phyloP scores from a whole-genome alignment of 352 stramenopile genomes.

The Pythium monospermum region DNA sequence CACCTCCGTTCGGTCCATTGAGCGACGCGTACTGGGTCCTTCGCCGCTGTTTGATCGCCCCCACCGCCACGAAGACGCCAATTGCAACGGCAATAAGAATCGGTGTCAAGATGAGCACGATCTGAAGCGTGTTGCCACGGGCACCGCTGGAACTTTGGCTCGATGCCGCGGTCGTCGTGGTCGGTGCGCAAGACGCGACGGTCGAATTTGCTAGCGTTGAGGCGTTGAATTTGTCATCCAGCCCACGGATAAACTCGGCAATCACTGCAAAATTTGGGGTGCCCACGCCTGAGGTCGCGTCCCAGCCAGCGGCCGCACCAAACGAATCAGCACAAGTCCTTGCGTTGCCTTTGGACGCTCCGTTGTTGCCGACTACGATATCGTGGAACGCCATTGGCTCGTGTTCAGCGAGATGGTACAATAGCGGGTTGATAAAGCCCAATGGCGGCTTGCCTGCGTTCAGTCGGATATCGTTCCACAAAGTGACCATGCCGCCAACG shows the following conservation, averaged over 20 bases:
- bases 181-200: not conserved
- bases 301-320: constrained; percentile 78
- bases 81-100: constrained; percentile 8
- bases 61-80: constrained; percentile 8
- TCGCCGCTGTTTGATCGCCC: constrained; percentile 3
- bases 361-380: constrained; percentile 83
- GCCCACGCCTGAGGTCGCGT: constrained; percentile 82
- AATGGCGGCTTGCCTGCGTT: constrained; percentile 76
- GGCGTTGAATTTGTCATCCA: constrained; percentile 53
- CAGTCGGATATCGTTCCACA: constrained; percentile 83
- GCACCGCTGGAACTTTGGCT: not conserved
- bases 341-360: constrained; percentile 32
- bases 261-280: constrained; percentile 81
- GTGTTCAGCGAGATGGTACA: constrained; percentile 72
- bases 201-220: constrained; percentile 12
- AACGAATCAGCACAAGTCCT: constrained; percentile 77
- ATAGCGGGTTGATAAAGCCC: constrained; percentile 83
- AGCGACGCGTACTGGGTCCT: constrained; percentile 19
- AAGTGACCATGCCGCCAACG: constrained; percentile 78
- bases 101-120: too few relatives aligned
- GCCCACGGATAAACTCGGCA: constrained; percentile 37
- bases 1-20: constrained; percentile 2
- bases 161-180: not conserved
- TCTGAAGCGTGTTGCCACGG: too few relatives aligned
- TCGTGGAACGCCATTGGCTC: constrained; percentile 75